Evolutionary conservation across 208 protist species (phyloP).

Genomic region (Leishmania aethiopica): DNA sequence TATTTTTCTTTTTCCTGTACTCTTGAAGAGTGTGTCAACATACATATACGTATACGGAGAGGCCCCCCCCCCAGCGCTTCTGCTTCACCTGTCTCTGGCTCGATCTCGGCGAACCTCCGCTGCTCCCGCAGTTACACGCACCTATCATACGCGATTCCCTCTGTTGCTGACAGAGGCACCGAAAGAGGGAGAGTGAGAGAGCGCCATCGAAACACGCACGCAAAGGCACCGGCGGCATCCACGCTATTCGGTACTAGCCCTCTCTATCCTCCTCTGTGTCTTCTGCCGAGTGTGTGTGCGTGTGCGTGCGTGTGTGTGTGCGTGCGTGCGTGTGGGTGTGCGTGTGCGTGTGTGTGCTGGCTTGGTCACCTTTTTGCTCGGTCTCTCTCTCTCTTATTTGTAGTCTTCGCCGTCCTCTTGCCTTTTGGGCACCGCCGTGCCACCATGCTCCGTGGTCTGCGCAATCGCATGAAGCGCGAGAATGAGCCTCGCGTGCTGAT

Average conservation of each 20-base stretch:
- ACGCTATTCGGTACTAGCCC: background rate
- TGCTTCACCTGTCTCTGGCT: background rate
- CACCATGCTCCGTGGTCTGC: conserved; percentile 81
- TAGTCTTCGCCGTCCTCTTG: background rate
- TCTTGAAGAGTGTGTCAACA: background rate
- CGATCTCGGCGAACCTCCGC: background rate
- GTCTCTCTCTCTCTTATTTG: background rate
- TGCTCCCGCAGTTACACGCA: background rate
- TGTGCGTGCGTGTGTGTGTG: too few species aligned
- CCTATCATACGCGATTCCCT: background rate
- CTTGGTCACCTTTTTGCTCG: background rate
- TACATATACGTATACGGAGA: background rate
- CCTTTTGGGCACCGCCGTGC: background rate
- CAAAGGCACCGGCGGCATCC: background rate
- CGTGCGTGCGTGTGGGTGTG: too few species aligned
- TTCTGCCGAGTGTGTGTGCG: background rate
- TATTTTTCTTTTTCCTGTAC: background rate
- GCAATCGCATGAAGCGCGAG: conserved; percentile 89
- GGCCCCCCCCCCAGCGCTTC: background rate
- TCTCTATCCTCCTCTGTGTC: background rate
- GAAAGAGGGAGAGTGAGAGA: too few species aligned
- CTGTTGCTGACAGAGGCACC: background rate
- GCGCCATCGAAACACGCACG: background rate
- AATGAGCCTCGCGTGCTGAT: conserved; percentile 95
- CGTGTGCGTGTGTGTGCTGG: background rate